Percentiles rank a stretch among this genome's conserved stretches.
phyloP scores from a whole-genome alignment of 768 basidiomycete species.

The Phanerochaete sordida region DNA sequence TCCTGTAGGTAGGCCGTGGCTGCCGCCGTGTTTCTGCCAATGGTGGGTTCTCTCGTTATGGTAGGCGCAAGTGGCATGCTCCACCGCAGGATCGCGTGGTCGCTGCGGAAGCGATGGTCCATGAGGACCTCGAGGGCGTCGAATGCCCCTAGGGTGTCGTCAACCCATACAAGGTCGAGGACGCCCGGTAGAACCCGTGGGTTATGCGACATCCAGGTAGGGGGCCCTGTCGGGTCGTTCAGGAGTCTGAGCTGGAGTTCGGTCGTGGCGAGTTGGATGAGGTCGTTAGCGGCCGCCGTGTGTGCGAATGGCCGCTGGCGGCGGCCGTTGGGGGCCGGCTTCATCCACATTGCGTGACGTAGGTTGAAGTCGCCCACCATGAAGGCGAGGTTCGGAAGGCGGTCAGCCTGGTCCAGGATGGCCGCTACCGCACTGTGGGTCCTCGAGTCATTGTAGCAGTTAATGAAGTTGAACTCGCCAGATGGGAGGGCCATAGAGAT shows the following conservation, averaged over 20 bases:
- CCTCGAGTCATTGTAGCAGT: slow-evolving; percentile 1
- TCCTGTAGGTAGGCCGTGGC: not conserved
- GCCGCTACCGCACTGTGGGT: not conserved
- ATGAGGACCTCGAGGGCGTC: not conserved
- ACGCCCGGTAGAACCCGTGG: not conserved
- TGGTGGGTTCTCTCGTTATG: not conserved
- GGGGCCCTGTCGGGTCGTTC: not conserved
- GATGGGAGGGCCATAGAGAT: not conserved
- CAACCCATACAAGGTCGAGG: slow-evolving; percentile 9
- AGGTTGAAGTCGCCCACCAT: slow-evolving; percentile 11
- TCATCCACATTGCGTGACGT: slow-evolving; percentile 1
- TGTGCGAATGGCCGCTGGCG: not conserved
- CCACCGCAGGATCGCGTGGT: not conserved
- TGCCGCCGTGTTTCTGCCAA: not conserved
- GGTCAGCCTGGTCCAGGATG: not conserved
- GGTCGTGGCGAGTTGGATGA: not conserved
- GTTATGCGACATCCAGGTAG: slow-evolving; percentile 1
- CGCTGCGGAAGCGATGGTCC: not conserved
- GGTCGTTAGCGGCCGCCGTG: not conserved
- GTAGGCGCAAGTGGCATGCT: not conserved
- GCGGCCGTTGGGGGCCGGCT: not conserved
- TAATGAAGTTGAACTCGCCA: not conserved
- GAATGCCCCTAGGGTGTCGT: not conserved
- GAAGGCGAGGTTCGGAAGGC: not conserved
- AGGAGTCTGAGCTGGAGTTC: not conserved